Percentiles rank a stretch among this genome's conserved stretches.
Conservation (phyloP, 2,329 filamentous ascomycete genomes). For the Beauveria sp. region DNA sequence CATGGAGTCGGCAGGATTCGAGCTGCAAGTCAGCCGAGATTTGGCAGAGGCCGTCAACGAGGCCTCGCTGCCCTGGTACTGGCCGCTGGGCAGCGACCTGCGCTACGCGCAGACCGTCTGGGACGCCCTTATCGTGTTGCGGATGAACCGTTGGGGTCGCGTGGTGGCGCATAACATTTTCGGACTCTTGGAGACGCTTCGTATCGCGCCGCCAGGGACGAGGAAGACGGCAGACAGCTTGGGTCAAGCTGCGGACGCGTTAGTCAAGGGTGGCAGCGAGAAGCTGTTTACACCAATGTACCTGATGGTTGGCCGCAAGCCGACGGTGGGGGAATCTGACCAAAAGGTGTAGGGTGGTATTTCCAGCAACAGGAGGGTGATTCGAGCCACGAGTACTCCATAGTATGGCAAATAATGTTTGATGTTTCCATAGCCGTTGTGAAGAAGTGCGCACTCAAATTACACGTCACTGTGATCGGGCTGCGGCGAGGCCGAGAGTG, state of each 20-base stretch:
- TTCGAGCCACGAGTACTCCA: no score
- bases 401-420: no score
- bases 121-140: slow-evolving; percentile 75
- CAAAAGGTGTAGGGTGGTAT: no score
- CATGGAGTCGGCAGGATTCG: slow-evolving; percentile 82
- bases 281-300: slow-evolving; percentile 99
- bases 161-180: slow-evolving; percentile 68
- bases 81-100: slow-evolving; percentile 78
- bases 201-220: slow-evolving; percentile 72
- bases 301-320: slow-evolving; percentile 89
- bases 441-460: no score
- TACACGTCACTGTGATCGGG: no score
- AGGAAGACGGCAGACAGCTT: slow-evolving; percentile 93
- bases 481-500: no score
- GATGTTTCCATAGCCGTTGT: no score
- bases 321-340: slow-evolving; percentile 24
- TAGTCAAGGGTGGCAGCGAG: slow-evolving; percentile 79
- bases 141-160: slow-evolving; percentile 84
- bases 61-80: slow-evolving; percentile 85
- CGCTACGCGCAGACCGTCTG: slow-evolving; percentile 72
- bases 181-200: slow-evolving; percentile 65
- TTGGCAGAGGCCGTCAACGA: slow-evolving; percentile 69
- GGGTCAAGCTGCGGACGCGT: slow-evolving; percentile 70
- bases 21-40: slow-evolving; percentile 77
- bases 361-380: no score